A percentile compares a stretch with the other conserved stretches of the same genome.
Conservation (phyloP, 768 basidiomycete genomes). For the Pleurotus ostreatus region DNA sequence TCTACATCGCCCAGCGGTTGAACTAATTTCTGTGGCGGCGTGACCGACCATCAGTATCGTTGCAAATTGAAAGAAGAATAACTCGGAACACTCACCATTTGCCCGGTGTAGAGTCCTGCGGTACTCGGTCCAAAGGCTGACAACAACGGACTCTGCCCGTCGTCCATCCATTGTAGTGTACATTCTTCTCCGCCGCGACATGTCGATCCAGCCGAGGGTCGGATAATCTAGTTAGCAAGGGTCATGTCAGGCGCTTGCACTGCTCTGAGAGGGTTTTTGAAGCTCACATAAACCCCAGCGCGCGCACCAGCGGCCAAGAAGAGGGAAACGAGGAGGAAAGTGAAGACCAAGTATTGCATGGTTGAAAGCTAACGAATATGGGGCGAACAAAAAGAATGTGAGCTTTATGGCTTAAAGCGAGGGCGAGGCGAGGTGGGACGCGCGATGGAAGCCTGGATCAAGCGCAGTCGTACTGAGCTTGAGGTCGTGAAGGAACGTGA, state of each 20-base stretch:
- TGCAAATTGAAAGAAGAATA: too few species aligned
- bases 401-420: conserved; percentile 1
- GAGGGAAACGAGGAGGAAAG: background rate
- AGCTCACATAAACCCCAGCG: conserved; percentile 4
- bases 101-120: conserved; percentile 57
- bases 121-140: conserved; percentile 45
- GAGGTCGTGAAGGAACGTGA: conserved; percentile 8
- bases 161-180: conserved; percentile 58
- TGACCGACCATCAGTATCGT: background rate
- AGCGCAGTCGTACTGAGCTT: background rate
- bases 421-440: background rate
- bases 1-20: conserved; percentile 56
- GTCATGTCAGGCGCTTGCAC: too few species aligned
- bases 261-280: too few species aligned
- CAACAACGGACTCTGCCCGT: conserved; percentile 50
- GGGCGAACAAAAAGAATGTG: background rate
- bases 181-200: conserved; percentile 56
- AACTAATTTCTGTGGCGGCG: conserved; percentile 40
- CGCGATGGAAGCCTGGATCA: background rate
- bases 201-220: conserved; percentile 35
- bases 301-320: conserved; percentile 1
- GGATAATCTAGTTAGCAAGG: conserved; percentile 34
- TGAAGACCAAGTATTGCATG: background rate
- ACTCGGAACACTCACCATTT: conserved; percentile 35
- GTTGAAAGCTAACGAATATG: background rate